phyloP scores from a whole-genome alignment of 192 early-diverging fungal genomes.

The Obelidium mucronatum region DNA sequence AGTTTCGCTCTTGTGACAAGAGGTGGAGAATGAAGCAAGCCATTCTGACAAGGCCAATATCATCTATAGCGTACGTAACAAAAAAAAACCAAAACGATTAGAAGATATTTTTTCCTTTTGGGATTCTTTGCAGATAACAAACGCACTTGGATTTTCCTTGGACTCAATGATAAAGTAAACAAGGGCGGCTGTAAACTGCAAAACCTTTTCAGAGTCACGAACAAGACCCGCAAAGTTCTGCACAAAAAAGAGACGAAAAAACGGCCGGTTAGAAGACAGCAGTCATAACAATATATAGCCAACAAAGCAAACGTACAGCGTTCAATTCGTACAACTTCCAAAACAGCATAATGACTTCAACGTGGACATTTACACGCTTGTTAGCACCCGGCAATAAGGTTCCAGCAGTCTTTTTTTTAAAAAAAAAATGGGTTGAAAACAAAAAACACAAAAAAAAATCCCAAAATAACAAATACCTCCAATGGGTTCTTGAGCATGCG shows the following conservation, averaged over 20 bases:
- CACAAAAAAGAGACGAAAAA: neutral
- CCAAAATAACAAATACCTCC: slow-evolving; percentile 38
- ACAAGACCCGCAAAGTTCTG: slow-evolving; percentile 72
- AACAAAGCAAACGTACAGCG: slow-evolving; percentile 51
- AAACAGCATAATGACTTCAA: slow-evolving; percentile 81
- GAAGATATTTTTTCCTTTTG: too few relatives aligned
- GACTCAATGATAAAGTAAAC: slow-evolving; percentile 71
- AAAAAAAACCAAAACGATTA: neutral
- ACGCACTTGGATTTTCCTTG: slow-evolving; percentile 63
- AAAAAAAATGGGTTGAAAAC: too few relatives aligned
- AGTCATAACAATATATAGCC: slow-evolving; percentile 4
- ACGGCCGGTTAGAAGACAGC: neutral
- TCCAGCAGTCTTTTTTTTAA: slow-evolving; percentile 59
- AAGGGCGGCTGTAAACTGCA: slow-evolving; percentile 68
- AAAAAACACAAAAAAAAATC: too few relatives aligned
- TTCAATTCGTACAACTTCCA: slow-evolving; percentile 88
- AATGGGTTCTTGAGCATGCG: slow-evolving; percentile 87
- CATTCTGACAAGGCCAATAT: slow-evolving; percentile 78
- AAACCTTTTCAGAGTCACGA: slow-evolving; percentile 64
- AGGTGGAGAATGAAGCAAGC: slow-evolving; percentile 75
- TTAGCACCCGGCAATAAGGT: slow-evolving; percentile 80
- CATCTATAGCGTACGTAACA: slow-evolving; percentile 50
- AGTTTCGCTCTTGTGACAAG: slow-evolving; percentile 71
- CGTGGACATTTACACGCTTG: slow-evolving; percentile 67
- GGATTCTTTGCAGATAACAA: too few relatives aligned